Conservation (phyloP, 495 filamentous ascomycete genomes). For the Penicillium pulvis region DNA sequence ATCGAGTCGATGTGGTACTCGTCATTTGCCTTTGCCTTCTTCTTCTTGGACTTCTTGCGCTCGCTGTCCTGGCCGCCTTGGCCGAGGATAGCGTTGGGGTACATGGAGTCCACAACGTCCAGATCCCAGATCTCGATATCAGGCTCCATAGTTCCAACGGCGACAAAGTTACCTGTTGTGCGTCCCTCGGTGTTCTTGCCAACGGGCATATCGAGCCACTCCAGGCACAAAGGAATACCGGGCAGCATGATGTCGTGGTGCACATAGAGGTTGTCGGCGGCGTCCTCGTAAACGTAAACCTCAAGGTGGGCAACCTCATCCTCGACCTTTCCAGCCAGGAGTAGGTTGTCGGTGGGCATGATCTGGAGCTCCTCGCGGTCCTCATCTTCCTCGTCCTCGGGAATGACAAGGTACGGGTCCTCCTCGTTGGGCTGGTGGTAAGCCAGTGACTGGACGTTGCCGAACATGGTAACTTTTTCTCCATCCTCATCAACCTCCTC, state of each 20-base stretch:
- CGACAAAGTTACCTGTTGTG: conserved; percentile 78
- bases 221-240: conserved; percentile 89
- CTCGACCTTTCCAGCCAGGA: conserved; percentile 90
- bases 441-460: conserved; percentile 86
- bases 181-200: conserved; percentile 62
- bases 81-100: conserved; percentile 95
- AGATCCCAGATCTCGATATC: conserved; percentile 99
- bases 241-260: conserved; percentile 99
- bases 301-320: conserved; percentile 97
- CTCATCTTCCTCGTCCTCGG: conserved; percentile 73
- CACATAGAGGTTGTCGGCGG: conserved; percentile 92
- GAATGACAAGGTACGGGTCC: conserved; percentile 93
- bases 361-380: conserved; percentile 95
- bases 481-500: conserved; percentile 68
- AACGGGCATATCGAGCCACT: conserved; percentile 91
- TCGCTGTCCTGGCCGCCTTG: conserved; percentile 62
- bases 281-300: conserved; percentile 96
- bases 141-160: conserved; percentile 94
- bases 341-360: conserved; percentile 84
- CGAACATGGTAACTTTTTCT: conserved; percentile 86
- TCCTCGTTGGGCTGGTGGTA: conserved; percentile 92
- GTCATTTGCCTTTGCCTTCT: conserved; percentile 82
- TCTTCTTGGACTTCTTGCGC: conserved; percentile 75
- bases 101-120: conserved; percentile 94
- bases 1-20: conserved; percentile 94